A percentile compares a stretch with the other conserved stretches of the same genome.
These are phyloP conservation scores for Solanum chiquidenum DNA, from an alignment of 257 asterid genomes.

Conservation along the genomic window DNA sequence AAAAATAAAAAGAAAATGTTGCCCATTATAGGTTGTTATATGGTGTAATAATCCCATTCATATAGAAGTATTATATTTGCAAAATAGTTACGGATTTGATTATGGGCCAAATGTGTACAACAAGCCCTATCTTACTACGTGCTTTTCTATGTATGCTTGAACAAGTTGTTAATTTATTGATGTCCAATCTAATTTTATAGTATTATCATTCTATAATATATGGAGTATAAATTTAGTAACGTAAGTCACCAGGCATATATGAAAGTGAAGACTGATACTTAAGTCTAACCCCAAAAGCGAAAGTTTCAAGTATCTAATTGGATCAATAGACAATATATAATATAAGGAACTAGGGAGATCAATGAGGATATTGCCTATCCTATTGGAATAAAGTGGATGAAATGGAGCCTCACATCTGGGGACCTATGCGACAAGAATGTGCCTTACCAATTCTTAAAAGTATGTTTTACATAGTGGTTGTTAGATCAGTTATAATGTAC, in stretches of 20 bases:
- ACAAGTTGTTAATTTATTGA: not conserved
- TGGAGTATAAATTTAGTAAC: not conserved
- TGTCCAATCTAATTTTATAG: not conserved
- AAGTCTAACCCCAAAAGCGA: no score
- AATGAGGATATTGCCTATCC: not conserved
- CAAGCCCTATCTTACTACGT: not conserved
- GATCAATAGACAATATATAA: no score
- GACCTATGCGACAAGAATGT: no score
- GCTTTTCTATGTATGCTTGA: not conserved
- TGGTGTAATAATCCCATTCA: not conserved
- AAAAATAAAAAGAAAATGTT: not conserved
- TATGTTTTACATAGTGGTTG: not conserved
- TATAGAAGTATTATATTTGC: not conserved
- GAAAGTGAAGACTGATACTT: not conserved
- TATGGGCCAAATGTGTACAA: not conserved
- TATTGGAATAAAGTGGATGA: not conserved
- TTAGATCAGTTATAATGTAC: no score
- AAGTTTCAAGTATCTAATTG: no score
- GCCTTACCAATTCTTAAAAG: not conserved
- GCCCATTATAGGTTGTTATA: not conserved
- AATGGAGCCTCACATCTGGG: no score
- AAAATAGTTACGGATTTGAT: not conserved
- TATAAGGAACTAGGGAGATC: not conserved
- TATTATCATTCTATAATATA: no score
- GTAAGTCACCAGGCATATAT: no score